These are phyloP conservation scores for Yamadazyma buinensis DNA, from an alignment of 1,139 yeast genomes.

Conservation along the genomic window DNA sequence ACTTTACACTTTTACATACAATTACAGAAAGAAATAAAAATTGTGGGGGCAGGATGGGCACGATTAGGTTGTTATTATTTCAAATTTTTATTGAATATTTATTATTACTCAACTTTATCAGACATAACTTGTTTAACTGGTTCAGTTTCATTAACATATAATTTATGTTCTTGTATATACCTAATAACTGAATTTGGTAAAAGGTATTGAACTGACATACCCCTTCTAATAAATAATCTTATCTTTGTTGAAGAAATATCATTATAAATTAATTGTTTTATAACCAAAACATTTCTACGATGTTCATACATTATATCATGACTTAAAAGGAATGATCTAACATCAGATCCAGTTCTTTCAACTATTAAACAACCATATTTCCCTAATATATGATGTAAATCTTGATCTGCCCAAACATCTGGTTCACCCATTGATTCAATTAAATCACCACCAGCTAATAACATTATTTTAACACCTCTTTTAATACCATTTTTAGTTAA, in stretches of 20 bases:
- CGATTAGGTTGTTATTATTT: too few species aligned
- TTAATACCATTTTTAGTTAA: conserved; percentile 66
- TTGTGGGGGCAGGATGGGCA: too few species aligned
- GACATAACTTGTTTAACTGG: conserved; percentile 90
- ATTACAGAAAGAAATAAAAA: too few species aligned
- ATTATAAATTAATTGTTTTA: conserved; percentile 92
- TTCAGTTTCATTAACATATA: conserved; percentile 81
- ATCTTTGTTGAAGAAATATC: conserved; percentile 96
- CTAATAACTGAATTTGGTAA: conserved; percentile 93
- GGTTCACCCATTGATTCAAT: conserved; percentile 99
- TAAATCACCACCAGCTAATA: conserved; percentile 95
- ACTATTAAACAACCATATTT: conserved; percentile 94
- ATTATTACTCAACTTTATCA: conserved; percentile 34
- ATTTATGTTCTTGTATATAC: conserved; percentile 86
- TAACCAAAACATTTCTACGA: conserved; percentile 86
- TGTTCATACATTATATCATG: conserved; percentile 98
- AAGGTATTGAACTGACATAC: conserved; percentile 94
- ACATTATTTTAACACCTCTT: conserved; percentile 90
- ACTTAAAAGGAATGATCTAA: conserved; percentile 80
- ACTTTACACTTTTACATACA: too few species aligned
- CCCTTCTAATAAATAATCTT: conserved; percentile 83
- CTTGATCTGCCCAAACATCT: conserved; percentile 97
- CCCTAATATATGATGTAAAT: conserved; percentile 91
- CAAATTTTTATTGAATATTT: too few species aligned
- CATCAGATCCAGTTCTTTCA: conserved; percentile 96